phyloP scores from a whole-genome alignment of 257 asterid genomes.

The Solanum phureja region DNA sequence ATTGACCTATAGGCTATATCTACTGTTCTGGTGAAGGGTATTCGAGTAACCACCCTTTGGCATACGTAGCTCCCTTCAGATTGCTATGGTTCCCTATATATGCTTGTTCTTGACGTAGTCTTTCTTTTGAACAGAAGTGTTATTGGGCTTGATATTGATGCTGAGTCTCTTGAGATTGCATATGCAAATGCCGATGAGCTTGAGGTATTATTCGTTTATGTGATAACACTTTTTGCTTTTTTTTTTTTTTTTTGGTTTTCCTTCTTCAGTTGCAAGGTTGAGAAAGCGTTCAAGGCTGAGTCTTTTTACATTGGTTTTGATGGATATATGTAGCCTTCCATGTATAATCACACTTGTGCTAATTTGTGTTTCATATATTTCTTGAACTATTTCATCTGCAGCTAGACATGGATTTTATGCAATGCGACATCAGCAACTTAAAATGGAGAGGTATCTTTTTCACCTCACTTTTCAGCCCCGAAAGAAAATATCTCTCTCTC shows the following conservation, averaged over 20 bases:
- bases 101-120: not conserved
- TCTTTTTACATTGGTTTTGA: not conserved
- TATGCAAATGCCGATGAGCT: slow-evolving; percentile 68
- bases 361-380: not conserved
- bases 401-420: slow-evolving; percentile 70
- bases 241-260: no score
- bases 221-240: not conserved
- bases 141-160: slow-evolving; percentile 70
- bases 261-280: not conserved
- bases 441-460: slow-evolving; percentile 49
- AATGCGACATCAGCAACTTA: slow-evolving; percentile 53
- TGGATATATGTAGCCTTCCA: not conserved
- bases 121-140: slow-evolving; percentile 41
- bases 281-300: not conserved
- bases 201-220: slow-evolving; percentile 31
- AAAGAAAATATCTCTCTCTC: not conserved
- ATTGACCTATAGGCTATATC: not conserved
- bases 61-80: not conserved
- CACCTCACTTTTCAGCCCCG: not conserved
- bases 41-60: not conserved
- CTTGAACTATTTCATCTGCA: slow-evolving; percentile 23
- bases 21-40: not conserved
- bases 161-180: slow-evolving; percentile 86
- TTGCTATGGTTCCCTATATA: not conserved
- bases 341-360: not conserved